Evolutionary conservation across 768 basidiomycete genomes (phyloP).

Genomic region (Cyclocybe cylindracea): DNA sequence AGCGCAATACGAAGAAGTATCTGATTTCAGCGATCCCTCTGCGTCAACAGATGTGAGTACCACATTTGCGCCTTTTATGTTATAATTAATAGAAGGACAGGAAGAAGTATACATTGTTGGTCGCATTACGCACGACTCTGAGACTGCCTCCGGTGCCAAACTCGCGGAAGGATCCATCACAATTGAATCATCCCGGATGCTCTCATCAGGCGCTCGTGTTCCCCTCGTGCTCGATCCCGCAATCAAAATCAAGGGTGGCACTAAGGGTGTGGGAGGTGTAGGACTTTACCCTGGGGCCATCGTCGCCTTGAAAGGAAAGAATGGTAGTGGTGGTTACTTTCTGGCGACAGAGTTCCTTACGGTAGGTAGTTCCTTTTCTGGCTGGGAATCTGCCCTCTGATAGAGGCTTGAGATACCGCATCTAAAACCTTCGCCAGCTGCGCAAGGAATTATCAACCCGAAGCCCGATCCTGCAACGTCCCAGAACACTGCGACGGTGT

Average conservation of each 20-base stretch:
- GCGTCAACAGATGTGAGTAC: conserved; percentile 42
- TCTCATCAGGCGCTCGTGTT: conserved; percentile 65
- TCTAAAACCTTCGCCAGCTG: conserved; percentile 42
- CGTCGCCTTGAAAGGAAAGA: conserved; percentile 82
- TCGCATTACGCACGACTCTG: conserved; percentile 70
- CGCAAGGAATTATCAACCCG: conserved; percentile 23
- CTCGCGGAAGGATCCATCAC: conserved; percentile 73
- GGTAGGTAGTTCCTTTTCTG: conserved; percentile 45
- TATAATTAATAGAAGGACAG: conserved; percentile 30
- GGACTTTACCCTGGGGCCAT: conserved; percentile 90
- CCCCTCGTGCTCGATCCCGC: conserved; percentile 69
- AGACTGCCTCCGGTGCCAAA: conserved; percentile 57
- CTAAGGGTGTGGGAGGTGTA: conserved; percentile 60
- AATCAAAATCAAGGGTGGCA: conserved; percentile 65
- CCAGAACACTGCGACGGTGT: conserved; percentile 60
- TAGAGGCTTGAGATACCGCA: conserved; percentile 57
- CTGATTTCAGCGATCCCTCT: conserved; percentile 76
- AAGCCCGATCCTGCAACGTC: conserved; percentile 39
- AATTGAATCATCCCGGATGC: conserved; percentile 83
- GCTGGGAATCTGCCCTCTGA: neutral
- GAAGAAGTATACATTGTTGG: conserved; percentile 73
- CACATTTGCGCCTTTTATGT: neutral
- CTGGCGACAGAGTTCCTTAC: conserved; percentile 78
- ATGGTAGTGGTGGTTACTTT: conserved; percentile 90
- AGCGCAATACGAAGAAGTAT: conserved; percentile 60